Evolutionary conservation across 352 stramenopile species (phyloP).

Genomic region (Phytophthora citricola): DNA sequence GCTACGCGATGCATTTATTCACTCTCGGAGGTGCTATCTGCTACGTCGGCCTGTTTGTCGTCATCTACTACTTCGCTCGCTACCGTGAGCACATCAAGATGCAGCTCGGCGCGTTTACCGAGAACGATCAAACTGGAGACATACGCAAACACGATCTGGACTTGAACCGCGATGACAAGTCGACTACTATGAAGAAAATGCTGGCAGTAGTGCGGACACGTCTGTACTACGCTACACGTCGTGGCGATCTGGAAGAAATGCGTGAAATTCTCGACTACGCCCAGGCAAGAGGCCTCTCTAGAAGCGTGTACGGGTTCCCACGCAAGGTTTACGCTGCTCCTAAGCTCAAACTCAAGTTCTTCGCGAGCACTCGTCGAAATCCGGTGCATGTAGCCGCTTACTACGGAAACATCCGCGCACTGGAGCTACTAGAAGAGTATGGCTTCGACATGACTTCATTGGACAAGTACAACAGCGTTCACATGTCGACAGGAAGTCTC

Average conservation of each 20-base stretch:
- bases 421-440: slow-evolving; percentile 53
- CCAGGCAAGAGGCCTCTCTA: slow-evolving; percentile 27
- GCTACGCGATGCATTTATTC: slow-evolving; percentile 52
- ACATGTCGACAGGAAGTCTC: slow-evolving; percentile 72
- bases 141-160: slow-evolving; percentile 54
- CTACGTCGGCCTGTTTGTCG: slow-evolving; percentile 56
- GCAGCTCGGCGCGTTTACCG: slow-evolving; percentile 72
- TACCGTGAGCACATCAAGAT: slow-evolving; percentile 87
- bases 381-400: slow-evolving; percentile 73
- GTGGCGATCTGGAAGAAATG: slow-evolving; percentile 66
- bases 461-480: slow-evolving; percentile 71
- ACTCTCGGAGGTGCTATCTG: slow-evolving; percentile 45
- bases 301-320: slow-evolving; percentile 53
- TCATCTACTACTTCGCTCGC: slow-evolving; percentile 69
- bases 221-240: slow-evolving; percentile 65
- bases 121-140: slow-evolving; percentile 66
- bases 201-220: slow-evolving; percentile 53
- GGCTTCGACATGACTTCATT: slow-evolving; percentile 60
- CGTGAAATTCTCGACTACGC: slow-evolving; percentile 54
- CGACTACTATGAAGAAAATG: slow-evolving; percentile 48
- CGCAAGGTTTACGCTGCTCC: slow-evolving; percentile 48
- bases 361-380: slow-evolving; percentile 67
- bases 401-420: slow-evolving; percentile 61
- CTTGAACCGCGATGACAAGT: slow-evolving; percentile 33
- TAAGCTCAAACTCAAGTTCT: slow-evolving; percentile 53